Percentiles rank a stretch among this genome's conserved stretches.
phyloP scores from a whole-genome alignment of 257 asterid species.

The Mitragyna speciosa region DNA sequence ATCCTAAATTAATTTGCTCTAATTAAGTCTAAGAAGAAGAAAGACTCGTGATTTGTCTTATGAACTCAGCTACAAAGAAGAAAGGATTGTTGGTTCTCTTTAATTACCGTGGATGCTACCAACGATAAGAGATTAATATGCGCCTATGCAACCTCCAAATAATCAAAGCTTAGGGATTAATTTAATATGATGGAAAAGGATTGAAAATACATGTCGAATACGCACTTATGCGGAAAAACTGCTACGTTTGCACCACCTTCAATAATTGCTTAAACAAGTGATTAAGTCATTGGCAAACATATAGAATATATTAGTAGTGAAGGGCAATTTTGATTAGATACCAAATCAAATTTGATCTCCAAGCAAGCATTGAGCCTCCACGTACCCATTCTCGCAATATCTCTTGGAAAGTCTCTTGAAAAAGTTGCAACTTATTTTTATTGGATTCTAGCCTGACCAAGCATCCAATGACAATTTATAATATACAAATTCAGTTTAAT shows the following conservation, averaged over 20 bases:
- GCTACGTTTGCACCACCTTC: background rate
- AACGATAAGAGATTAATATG: background rate
- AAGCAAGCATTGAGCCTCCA: background rate
- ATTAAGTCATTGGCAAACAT: background rate
- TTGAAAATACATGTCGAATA: background rate
- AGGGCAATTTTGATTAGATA: background rate
- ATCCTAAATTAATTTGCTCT: background rate
- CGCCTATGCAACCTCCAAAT: background rate
- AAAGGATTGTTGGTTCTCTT: background rate
- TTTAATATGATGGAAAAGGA: background rate
- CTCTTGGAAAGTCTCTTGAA: no score
- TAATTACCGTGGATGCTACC: background rate
- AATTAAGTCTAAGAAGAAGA: background rate
- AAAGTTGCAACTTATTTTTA: background rate
- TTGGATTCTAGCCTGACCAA: background rate
- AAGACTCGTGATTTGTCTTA: background rate
- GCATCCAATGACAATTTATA: background rate
- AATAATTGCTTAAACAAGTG: constrained; percentile 7
- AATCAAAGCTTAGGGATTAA: background rate
- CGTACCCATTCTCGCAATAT: no score
- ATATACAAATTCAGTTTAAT: background rate
- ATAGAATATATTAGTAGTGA: no score
- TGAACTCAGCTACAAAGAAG: background rate
- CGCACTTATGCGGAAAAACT: constrained; percentile 1
- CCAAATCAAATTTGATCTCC: background rate